Evolutionary conservation across 2,329 filamentous ascomycete species (phyloP), one percentile per base, ranked within the genome.

Genomic region (Sarocladium oryzae): DNA sequence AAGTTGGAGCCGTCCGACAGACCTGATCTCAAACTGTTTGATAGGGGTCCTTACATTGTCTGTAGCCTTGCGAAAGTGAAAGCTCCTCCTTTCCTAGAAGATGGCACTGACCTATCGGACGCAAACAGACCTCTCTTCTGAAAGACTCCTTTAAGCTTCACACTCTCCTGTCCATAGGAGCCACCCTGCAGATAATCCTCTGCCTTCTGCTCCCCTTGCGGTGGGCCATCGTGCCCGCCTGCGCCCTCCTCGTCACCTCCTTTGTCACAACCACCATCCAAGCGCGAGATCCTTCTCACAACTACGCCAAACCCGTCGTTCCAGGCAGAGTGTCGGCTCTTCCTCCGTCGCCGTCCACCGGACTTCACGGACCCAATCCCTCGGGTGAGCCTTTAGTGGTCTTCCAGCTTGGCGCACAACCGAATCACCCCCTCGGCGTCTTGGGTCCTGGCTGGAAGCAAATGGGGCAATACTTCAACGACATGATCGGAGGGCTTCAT

Each of bases 391-490:
- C 62, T 16, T 32, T 74, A 20, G 68, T 73, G 32, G 69, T 73
- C 51, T 73, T 76, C 61, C 67, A 73, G 57, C 64, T 76, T 13
- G 72, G 72, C 45, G 60, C 68, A 11, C 71, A 73, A 52, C 63
- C 64, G 58, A 74, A 74, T 63, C 72, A 75, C 49, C 77, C 78
- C 0, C 65, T 79, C 1, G 77, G 78, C 3, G 38, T 71, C 8
- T 59, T 79, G 18, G 64, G 68, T 2, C 76, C 78, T 0, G 69
- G 72, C 45, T 69, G 65, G 51, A 62, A 62, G 21, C 63, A 73
- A 16, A 57, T 76, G 1, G 65, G 60, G 40, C 55, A 58, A 0
- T 63, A 63, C 55, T 76, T 79, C 56, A 11, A 38, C 0, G 53
- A 50, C 8, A 73, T 79, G 67, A 56, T 66, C 24, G 45, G 50